Evolutionary conservation across 2,329 filamentous ascomycete genomes (phyloP), one percentile per base, ranked within the genome.

Genomic region (Amauroascus verrucosus): DNA sequence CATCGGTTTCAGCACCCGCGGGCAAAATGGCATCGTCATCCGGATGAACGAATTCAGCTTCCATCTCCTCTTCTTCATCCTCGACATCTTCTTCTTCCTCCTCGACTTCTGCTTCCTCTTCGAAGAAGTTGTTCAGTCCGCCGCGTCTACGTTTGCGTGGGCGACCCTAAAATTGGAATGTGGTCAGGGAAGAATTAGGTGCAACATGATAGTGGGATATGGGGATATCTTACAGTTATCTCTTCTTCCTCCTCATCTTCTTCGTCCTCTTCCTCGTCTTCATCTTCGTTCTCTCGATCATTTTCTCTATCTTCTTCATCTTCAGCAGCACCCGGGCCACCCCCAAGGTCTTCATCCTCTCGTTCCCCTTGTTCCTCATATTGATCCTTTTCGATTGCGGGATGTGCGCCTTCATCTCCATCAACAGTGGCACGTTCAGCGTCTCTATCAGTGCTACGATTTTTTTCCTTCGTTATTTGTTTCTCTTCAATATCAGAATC

Each of bases 81-180:
- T 87, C 86, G 60, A 80, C 84, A 60, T 88, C 86, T 62, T 95
- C 89, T 62, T 95, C 89, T 59, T 95, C 83, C 55, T 86, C 93
- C 65, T 97, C 93, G 61, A 98, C 93, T 72, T 96, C 93, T 68
- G 93, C 93, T 77, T 98, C 93, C 64, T 91, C 88, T 82, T 98
- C 93, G 72, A 98, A 83, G 81, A 96, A 96, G 64, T 85, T 84
- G 62, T 88, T 87, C 58, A 88, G 82, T 59, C 80, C 79, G 59
- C 86, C 82, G 67, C 81, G 84, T 65, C 77, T 72, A 54, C 90
- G 86, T 71, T 97, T 97, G 62, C 85, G 81, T 54, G 87, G 86
- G 64, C 88, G 81, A 54, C 77, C 78, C 78, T 83, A 61, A 53
- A 48, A 56, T 33, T 13, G 18, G 28, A 51, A 59, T 56, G 37